Conservation (phyloP, 805 yeast species). For the Metschnikowia rubicola region DNA sequence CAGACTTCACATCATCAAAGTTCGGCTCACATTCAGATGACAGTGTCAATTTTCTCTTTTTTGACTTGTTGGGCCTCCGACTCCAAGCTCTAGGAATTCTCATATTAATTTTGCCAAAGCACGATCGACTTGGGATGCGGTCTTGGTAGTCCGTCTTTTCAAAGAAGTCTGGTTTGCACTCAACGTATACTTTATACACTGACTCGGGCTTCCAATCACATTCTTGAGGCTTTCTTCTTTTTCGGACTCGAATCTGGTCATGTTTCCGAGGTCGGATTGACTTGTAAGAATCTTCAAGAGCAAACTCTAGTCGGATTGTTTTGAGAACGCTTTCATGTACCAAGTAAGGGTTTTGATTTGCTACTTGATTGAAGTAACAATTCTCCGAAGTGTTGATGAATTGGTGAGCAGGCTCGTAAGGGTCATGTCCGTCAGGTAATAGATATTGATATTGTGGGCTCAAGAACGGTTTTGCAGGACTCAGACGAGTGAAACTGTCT, state of each 20-base stretch:
- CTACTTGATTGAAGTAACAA: constrained; percentile 11
- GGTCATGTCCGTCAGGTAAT: constrained; percentile 2
- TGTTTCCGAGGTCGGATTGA: constrained; percentile 2
- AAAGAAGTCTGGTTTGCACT: constrained; percentile 24
- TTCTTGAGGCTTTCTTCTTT: constrained; percentile 14
- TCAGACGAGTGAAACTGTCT: constrained; percentile 2
- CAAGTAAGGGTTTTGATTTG: constrained; percentile 13
- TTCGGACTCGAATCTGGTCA: constrained; percentile 10
- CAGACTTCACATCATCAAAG: constrained; percentile 1
- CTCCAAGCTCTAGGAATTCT: constrained; percentile 38
- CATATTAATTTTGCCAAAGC: constrained; percentile 42
- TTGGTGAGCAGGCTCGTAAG: constrained; percentile 1
- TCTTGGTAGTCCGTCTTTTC: constrained; percentile 29
- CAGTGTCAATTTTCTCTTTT: constrained; percentile 7
- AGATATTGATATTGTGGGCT: constrained; percentile 7
- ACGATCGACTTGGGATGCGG: constrained; percentile 27
- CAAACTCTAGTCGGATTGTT: constrained; percentile 14
- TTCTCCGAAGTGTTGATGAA: constrained; percentile 6
- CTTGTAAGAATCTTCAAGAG: constrained; percentile 13
- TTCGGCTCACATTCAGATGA: constrained; percentile 5
- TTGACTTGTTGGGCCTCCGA: constrained; percentile 22
- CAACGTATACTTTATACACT: constrained; percentile 17
- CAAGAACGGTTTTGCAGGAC: constrained; percentile 4
- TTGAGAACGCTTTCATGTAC: constrained; percentile 14
- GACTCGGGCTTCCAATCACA: constrained; percentile 21